Evolutionary conservation across 2,329 filamentous ascomycete species (phyloP).

Genomic region (Escovopsis sp.): DNA sequence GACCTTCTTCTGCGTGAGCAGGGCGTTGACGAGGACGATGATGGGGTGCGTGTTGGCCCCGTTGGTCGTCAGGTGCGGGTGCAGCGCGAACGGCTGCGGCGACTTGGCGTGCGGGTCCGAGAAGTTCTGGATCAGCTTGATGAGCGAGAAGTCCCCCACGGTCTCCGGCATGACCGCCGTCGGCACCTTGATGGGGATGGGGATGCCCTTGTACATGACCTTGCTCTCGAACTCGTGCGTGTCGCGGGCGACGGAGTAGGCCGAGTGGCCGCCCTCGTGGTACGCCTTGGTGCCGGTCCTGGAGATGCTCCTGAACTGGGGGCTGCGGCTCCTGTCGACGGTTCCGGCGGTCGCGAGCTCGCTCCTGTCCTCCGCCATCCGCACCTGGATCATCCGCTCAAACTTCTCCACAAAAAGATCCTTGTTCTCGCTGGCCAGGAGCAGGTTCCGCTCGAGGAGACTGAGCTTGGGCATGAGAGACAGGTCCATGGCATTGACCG

Average conservation of each 20-base stretch:
- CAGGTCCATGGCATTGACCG: slow-evolving; percentile 92
- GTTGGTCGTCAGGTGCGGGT: slow-evolving; percentile 86
- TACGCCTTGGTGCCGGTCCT: slow-evolving; percentile 49
- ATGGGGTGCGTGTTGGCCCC: slow-evolving; percentile 85
- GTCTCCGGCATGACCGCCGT: slow-evolving; percentile 89
- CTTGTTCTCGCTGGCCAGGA: slow-evolving; percentile 84
- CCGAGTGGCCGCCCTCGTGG: slow-evolving; percentile 41
- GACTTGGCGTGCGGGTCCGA: slow-evolving; percentile 67
- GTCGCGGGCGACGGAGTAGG: slow-evolving; percentile 72
- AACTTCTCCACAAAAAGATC: slow-evolving; percentile 98
- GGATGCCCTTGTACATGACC: slow-evolving; percentile 91
- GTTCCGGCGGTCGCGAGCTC: slow-evolving; percentile 24
- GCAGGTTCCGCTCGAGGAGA: slow-evolving; percentile 65
- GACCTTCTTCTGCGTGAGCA: slow-evolving; percentile 90
- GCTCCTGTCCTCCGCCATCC: slow-evolving; percentile 50
- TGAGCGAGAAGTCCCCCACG: slow-evolving; percentile 91
- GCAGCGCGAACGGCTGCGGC: slow-evolving; percentile 70
- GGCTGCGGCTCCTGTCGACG: slow-evolving; percentile 31
- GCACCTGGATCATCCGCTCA: slow-evolving; percentile 79
- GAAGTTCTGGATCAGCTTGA: slow-evolving; percentile 95
- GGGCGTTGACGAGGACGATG: slow-evolving; percentile 84
- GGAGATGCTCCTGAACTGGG: slow-evolving; percentile 32
- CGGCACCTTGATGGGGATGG: slow-evolving; percentile 91
- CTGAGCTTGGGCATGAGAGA: slow-evolving; percentile 82
- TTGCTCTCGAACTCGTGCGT: slow-evolving; percentile 96